These are phyloP conservation scores for Pugionium dolabratum DNA, from an alignment of 345 rosid species.

Conservation along the genomic window DNA sequence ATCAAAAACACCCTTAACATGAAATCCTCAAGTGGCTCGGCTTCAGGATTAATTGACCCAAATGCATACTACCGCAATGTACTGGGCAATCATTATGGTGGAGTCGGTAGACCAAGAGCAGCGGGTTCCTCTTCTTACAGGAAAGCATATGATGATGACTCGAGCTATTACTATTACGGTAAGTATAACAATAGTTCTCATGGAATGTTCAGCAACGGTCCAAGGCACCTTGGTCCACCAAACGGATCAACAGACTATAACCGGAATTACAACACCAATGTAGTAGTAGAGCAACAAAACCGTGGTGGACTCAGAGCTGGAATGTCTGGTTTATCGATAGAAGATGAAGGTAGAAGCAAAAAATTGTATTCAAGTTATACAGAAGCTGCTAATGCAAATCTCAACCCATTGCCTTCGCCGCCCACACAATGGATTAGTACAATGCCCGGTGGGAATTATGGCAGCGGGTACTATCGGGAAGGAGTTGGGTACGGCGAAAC, in stretches of 20 bases:
- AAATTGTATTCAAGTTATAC: slow-evolving; percentile 37
- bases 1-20: slow-evolving; percentile 86
- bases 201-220: slow-evolving; percentile 42
- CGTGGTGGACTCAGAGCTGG: slow-evolving; percentile 54
- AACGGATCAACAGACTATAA: slow-evolving; percentile 53
- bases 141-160: slow-evolving; percentile 51
- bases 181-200: slow-evolving; percentile 45
- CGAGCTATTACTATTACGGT: slow-evolving; percentile 47
- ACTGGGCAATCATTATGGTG: slow-evolving; percentile 42
- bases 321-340: slow-evolving; percentile 54
- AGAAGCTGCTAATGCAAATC: slow-evolving; percentile 43
- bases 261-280: slow-evolving; percentile 51
- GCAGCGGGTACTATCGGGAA: slow-evolving; percentile 43
- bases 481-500: slow-evolving; percentile 44
- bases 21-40: slow-evolving; percentile 57
- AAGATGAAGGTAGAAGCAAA: slow-evolving; percentile 49
- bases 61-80: slow-evolving; percentile 43
- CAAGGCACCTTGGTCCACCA: slow-evolving; percentile 45
- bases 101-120: slow-evolving; percentile 51
- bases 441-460: slow-evolving; percentile 33
- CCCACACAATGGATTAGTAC: slow-evolving; percentile 64
- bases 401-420: slow-evolving; percentile 57
- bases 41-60: slow-evolving; percentile 53
- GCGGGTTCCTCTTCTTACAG: slow-evolving; percentile 58
- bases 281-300: slow-evolving; percentile 49